A percentile compares a stretch with the other conserved stretches of the same genome.
These are phyloP conservation scores for Daedaleopsis nitida DNA, from an alignment of 768 basidiomycete genomes.

Conservation along the genomic window DNA sequence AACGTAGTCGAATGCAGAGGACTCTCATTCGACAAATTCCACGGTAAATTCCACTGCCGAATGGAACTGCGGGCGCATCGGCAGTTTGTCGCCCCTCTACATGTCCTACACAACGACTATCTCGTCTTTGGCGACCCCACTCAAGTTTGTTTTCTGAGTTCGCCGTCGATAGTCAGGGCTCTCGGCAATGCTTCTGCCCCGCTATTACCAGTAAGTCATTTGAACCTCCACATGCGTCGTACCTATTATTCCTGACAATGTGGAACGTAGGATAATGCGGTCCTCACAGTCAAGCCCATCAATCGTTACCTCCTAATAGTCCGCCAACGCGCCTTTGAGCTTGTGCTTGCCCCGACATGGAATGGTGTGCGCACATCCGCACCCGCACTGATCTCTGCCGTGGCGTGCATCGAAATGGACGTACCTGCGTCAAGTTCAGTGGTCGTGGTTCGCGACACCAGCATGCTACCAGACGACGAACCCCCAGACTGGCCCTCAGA, in stretches of 20 bases:
- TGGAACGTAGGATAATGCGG: conserved; percentile 16
- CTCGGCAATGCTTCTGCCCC: conserved; percentile 9
- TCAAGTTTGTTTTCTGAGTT: conserved; percentile 20
- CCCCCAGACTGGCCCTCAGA: conserved; percentile 32
- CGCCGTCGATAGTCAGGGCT: conserved; percentile 15
- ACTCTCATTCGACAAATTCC: conserved; percentile 35
- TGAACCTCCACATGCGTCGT: not conserved
- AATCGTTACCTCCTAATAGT: conserved; percentile 32
- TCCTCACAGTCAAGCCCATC: conserved; percentile 31
- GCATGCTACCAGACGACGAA: conserved; percentile 20
- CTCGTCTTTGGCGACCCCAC: conserved; percentile 25
- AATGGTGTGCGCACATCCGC: conserved; percentile 14
- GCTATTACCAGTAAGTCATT: conserved; percentile 13
- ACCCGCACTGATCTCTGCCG: not conserved
- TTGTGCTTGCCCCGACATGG: conserved; percentile 25
- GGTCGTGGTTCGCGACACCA: conserved; percentile 25
- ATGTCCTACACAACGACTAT: conserved; percentile 25
- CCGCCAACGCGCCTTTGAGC: conserved; percentile 28
- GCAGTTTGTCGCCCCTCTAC: conserved; percentile 19
- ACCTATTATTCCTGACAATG: too few relatives aligned
- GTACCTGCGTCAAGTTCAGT: conserved; percentile 29
- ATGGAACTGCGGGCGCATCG: conserved; percentile 21
- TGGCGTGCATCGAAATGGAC: conserved; percentile 24
- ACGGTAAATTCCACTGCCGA: conserved; percentile 27
- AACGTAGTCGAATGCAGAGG: conserved; percentile 18